Evolutionary conservation across 1,284 basidiomycete species (phyloP), one percentile per base, ranked within the genome.

Genomic region (Pascua guehoae): DNA sequence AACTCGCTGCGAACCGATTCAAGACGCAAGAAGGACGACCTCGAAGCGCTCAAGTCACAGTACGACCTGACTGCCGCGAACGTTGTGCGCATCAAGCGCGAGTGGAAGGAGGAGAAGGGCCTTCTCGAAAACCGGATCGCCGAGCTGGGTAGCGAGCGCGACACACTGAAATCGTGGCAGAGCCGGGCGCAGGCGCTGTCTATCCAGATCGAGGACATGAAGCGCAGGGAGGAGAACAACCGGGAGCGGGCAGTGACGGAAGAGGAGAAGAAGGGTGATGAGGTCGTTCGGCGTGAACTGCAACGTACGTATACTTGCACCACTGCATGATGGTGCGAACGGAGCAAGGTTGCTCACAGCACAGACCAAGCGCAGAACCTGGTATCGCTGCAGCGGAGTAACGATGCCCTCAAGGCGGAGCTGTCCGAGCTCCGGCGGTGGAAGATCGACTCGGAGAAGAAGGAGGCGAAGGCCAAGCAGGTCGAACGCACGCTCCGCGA

Each of bases 201-300:
- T 1, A 73, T 75, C 37, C 67, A 74, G 51, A 56, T 77, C 9
- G 76, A 77, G 57, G 70, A 71, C 56, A 58, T 65, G 51, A 67
- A 61, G 51, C 56, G 75, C 32, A 58, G 55, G 59, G 58, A 16
- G 62, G 57, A 53, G 67, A 63, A 38, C 60, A 56, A 39, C 56
- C 50, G 17, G 57, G 56, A 46, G 60, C 47, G 49, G 54, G 47
- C 17, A 51, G 63, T 45, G 59, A 64, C 38, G 65, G 56, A 49
- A 18, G 65, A 53, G 16, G 65, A 68, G 36, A 53, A 61, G 37
- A 57, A 64, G 47, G 60, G 59, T 1, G 71, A 69, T 37, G 64
- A 66, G 18, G 63, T 60, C 17, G 53, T 73, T 16, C 66, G 61
- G 42, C 60, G 67, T 36, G 75, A 73, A 62, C 61, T 72, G 17